Conservation (phyloP, 2,329 filamentous ascomycete genomes). For the Aureobasidium sp. region DNA sequence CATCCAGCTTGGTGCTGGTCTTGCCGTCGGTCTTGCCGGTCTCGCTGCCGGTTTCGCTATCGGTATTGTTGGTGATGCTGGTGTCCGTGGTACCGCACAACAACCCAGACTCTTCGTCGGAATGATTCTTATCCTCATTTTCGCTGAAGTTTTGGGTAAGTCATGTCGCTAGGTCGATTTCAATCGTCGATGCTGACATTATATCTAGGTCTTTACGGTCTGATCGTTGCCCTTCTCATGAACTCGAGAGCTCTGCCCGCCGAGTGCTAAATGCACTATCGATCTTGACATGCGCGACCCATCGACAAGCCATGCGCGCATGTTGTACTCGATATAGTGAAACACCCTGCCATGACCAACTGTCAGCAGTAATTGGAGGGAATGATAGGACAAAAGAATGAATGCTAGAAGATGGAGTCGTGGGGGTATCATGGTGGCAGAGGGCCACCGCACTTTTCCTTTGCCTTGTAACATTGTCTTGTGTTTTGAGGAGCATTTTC, state of each 20-base stretch:
- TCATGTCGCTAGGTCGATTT: slow-evolving; percentile 20
- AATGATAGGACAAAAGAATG: slow-evolving; percentile 3
- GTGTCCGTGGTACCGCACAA: slow-evolving; percentile 79
- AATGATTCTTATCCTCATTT: slow-evolving; percentile 99
- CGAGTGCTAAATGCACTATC: slow-evolving; percentile 44
- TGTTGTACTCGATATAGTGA: not conserved
- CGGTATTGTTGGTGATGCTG: slow-evolving; percentile 63
- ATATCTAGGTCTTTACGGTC: slow-evolving; percentile 81
- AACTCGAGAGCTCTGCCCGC: slow-evolving; percentile 78
- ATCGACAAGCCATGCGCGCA: slow-evolving; percentile 10
- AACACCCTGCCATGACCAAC: not conserved
- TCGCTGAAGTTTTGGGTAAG: slow-evolving; percentile 95
- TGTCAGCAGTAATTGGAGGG: slow-evolving; percentile 2
- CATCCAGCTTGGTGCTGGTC: slow-evolving; percentile 48
- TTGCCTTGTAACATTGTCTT: slow-evolving; percentile 16
- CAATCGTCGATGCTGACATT: not conserved
- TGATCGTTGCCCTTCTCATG: slow-evolving; percentile 98
- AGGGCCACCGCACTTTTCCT: slow-evolving; percentile 4
- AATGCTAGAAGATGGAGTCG: not conserved
- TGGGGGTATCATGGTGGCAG: slow-evolving; percentile 2
- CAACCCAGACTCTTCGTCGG: slow-evolving; percentile 85
- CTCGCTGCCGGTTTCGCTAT: slow-evolving; percentile 42
- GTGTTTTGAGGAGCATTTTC: slow-evolving; percentile 12
- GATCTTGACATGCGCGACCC: slow-evolving; percentile 5
- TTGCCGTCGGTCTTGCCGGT: slow-evolving; percentile 40